Evolutionary conservation across 306 rosid genomes (phyloP), one percentile per base, ranked within the genome.

Genomic region (Abrus precatorius): DNA sequence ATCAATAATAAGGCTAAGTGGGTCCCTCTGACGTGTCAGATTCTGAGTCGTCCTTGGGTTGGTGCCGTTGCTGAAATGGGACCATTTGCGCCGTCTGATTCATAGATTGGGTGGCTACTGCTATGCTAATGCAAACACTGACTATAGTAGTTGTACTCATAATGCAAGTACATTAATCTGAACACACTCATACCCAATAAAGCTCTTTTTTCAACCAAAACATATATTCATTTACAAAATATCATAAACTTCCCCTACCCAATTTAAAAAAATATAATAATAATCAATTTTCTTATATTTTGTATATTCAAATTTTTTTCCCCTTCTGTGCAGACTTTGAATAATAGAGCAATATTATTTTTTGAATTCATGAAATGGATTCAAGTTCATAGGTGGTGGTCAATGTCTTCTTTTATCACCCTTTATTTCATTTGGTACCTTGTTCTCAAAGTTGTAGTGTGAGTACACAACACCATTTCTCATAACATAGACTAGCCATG

Each of bases 61-160:
- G 6, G 40, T 57, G 12, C 2, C 28, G 1, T 34, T 12, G 28
- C 29, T 54, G 63, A 72, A 70, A 12, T 36, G 62, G 83, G 71
- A 29, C 83, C 75, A 63, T 77, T 8, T 29, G 80, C 76, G 80
- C 86, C 86, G 86, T 83, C 69, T 14, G 86, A 71, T 83, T 71
- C 41, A 71, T 34, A 43, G 41, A 72, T 57, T 57, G 77, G 50
- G 81, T 57, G 59, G 81, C 72, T 48, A 75, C 62, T 75, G 45
- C 57, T 13, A 9, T 34, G 48, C 3, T 20, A 55, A 36, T 34
- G 64, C 64, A 14, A 32, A 44, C 6, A 34, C 76, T 52, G 33
- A 34, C 48, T 14, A 66, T 8, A 66, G 34, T 32, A 49, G 61
- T 36, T 5, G 74, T 69, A 69, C 74, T 47, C 29, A 48, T 69